Percentiles rank a stretch among this genome's conserved stretches.
These are phyloP conservation scores for Mollisia scopiformis DNA, from an alignment of 2,329 filamentous ascomycete species.

Conservation along the genomic window DNA sequence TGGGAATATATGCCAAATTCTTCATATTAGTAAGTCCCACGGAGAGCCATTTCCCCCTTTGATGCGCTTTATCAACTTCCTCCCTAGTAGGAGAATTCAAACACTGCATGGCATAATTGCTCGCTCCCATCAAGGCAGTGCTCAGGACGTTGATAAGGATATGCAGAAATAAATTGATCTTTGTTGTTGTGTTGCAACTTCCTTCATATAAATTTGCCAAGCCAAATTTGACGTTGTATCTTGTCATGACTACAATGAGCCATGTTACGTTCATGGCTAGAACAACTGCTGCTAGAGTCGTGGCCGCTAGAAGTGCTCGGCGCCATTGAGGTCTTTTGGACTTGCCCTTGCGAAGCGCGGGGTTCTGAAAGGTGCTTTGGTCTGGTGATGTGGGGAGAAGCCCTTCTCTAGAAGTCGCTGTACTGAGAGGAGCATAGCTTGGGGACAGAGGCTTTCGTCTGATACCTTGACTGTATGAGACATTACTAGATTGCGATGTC, in stretches of 20 bases:
- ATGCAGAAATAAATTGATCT: not conserved
- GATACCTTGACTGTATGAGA: not conserved
- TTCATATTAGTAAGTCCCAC: slow-evolving; percentile 35
- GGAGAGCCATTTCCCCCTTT: slow-evolving; percentile 34
- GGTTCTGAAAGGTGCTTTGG: too few species aligned
- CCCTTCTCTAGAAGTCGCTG: not conserved
- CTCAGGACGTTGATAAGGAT: slow-evolving; percentile 39
- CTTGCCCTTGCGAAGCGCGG: too few species aligned
- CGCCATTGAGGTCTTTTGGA: not conserved
- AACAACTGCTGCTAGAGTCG: not conserved
- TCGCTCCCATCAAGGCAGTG: slow-evolving; percentile 36
- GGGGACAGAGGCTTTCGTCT: not conserved
- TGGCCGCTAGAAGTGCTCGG: not conserved
- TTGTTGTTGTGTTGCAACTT: not conserved
- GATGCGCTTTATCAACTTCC: slow-evolving; percentile 38
- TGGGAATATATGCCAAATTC: slow-evolving; percentile 29
- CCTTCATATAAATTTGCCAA: slow-evolving; percentile 7
- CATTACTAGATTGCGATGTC: not conserved
- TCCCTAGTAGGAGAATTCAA: slow-evolving; percentile 36
- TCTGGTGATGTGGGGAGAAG: too few species aligned
- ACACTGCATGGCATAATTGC: slow-evolving; percentile 42
- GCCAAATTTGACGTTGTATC: not conserved
- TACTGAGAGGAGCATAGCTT: not conserved
- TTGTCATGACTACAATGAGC: not conserved
- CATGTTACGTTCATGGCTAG: not conserved